These are phyloP conservation scores for Rhizopogon salebrosus DNA, from an alignment of 768 basidiomycete species.

Conservation along the genomic window DNA sequence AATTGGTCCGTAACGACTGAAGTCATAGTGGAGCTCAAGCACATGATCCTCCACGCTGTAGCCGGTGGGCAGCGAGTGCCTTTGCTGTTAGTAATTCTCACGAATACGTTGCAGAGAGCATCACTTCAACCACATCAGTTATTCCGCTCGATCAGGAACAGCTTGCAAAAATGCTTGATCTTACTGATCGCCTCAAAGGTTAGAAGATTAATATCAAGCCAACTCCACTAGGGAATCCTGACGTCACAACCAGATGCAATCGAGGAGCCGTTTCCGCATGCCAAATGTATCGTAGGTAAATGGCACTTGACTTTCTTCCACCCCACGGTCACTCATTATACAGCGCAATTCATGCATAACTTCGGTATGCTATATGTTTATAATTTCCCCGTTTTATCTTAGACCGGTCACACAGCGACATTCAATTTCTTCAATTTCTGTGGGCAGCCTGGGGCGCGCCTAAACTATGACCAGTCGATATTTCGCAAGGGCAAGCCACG, in stretches of 20 bases:
- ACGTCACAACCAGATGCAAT: background rate
- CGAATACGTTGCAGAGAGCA: conserved; percentile 24
- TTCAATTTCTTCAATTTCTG: conserved; percentile 28
- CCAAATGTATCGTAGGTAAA: background rate
- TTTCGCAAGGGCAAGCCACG: conserved; percentile 1
- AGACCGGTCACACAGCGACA: conserved; percentile 11
- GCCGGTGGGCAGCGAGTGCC: conserved; percentile 17
- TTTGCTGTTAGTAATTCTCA: conserved; percentile 1
- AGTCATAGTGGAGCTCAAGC: background rate
- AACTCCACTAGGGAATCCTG: background rate
- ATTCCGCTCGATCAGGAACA: conserved; percentile 30
- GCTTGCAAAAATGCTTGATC: conserved; percentile 30
- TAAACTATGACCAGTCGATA: conserved; percentile 24
- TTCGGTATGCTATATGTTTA: conserved; percentile 27
- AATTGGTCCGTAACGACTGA: background rate
- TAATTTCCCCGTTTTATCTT: background rate
- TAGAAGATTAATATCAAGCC: background rate
- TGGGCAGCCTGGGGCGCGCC: conserved; percentile 31
- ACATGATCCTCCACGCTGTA: background rate
- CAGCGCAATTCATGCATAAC: conserved; percentile 38
- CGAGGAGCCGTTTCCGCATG: background rate
- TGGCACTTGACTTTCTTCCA: background rate
- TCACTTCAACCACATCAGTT: conserved; percentile 34
- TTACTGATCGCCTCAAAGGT: conserved; percentile 30
- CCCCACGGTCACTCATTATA: background rate